Conservation (phyloP, 1,284 basidiomycete species). For the Xerocomus nothofagi region DNA sequence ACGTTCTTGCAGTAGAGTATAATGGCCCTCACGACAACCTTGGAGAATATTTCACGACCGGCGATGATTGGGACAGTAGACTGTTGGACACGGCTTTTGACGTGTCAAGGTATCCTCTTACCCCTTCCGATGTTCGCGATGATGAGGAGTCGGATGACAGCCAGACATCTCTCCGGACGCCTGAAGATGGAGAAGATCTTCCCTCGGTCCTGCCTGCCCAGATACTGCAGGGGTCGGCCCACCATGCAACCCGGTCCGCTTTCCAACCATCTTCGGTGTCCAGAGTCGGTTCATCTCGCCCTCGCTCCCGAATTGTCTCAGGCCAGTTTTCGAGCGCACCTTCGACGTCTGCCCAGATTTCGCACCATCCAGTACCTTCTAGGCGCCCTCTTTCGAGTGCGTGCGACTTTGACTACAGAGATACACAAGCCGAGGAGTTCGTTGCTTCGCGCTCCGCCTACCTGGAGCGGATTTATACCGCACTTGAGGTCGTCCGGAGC, state of each 20-base stretch:
- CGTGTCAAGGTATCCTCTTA: slow-evolving; percentile 20
- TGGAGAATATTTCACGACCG: slow-evolving; percentile 23
- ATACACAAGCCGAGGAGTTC: slow-evolving; percentile 18
- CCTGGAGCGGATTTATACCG: slow-evolving; percentile 21
- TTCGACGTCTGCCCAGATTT: neutral
- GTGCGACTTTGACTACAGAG: neutral
- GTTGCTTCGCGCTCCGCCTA: slow-evolving; percentile 14
- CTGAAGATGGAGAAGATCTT: slow-evolving; percentile 26
- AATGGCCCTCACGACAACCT: slow-evolving; percentile 27
- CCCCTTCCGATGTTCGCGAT: slow-evolving; percentile 30
- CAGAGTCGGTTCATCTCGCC: slow-evolving; percentile 27
- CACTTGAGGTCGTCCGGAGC: slow-evolving; percentile 28
- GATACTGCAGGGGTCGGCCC: neutral
- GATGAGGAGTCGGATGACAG: slow-evolving; percentile 33
- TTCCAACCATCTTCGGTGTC: slow-evolving; percentile 13
- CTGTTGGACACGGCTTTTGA: slow-evolving; percentile 23
- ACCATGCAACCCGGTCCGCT: neutral
- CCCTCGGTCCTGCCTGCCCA: slow-evolving; percentile 5
- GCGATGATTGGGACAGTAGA: slow-evolving; percentile 24
- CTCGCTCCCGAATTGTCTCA: slow-evolving; percentile 24
- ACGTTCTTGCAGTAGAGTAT: slow-evolving; percentile 30
- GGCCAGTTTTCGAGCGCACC: slow-evolving; percentile 3
- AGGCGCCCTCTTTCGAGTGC: neutral
- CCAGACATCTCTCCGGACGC: slow-evolving; percentile 27
- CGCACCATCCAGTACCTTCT: neutral